phyloP scores from a whole-genome alignment of 2,329 filamentous ascomycete species.

The Talaromyces sp. region DNA sequence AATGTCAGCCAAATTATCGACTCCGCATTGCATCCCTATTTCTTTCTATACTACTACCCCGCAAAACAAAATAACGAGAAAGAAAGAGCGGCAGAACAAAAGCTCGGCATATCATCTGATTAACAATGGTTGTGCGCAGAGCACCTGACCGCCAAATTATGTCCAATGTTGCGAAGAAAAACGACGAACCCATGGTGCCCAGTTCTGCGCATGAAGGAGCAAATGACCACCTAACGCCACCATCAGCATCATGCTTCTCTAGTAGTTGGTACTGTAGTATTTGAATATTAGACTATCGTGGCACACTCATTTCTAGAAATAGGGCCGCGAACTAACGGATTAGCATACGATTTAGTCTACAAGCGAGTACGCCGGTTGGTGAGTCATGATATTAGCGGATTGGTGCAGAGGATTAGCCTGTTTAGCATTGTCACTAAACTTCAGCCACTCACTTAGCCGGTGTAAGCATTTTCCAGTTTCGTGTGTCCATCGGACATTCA shows the following conservation, averaged over 20 bases:
- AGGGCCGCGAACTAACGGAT: neutral
- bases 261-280: constrained; percentile 8
- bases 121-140: neutral
- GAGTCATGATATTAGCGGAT: neutral
- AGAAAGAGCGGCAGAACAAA: neutral
- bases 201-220: neutral
- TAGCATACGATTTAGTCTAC: neutral
- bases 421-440: neutral
- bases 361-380: neutral
- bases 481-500: neutral
- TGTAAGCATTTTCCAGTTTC: neutral
- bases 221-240: neutral
- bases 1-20: neutral
- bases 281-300: neutral
- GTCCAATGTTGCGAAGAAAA: neutral
- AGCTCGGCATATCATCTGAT: neutral
- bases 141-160: neutral
- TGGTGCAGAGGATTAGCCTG: neutral
- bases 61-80: neutral
- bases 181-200: neutral
- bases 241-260: neutral
- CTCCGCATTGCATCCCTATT: neutral
- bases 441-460: neutral
- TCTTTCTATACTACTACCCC: neutral
- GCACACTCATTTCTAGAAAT: neutral